Base-by-base conservation (phyloP, 495 filamentous ascomycete species). In the Talaromyces liani region DNA sequence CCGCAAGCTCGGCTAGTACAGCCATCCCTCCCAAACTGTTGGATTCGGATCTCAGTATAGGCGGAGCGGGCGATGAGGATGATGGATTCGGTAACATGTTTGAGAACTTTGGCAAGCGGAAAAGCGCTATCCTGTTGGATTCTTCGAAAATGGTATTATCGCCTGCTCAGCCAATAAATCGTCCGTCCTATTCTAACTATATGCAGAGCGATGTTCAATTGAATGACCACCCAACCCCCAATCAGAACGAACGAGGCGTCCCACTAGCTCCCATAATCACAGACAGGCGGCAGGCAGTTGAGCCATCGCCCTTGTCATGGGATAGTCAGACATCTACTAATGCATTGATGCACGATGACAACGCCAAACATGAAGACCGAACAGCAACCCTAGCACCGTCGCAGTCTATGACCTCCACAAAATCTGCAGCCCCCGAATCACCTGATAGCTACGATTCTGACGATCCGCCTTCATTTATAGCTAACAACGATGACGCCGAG, bases 51-150 rank as follows among this genome's bases (percentile, higher is more conserved):
- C 79, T 90, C 49, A 77, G 80, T 55, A 66, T 84, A 47, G 72
- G 69, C 14, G 64, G 69, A 24, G 10, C 22, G n/a, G 53, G 24
- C 4, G 73, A 72, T 77, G 65, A 84, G 73, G 77, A 78, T 80
- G 84, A 85, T 57, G 86, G 87, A 62, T 91, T 91, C 69, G 80
- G 83, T 12, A 86, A 81, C 65, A 87, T 91, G 84, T 84, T 91
- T 62, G 80, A 87, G 27, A 78, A 77, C 57, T 74, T 85, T 55
- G 82, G 75, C 14, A 89, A 89, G 68, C 79, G 79, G 60, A 77
- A 82, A 22, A 85, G 81, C 62, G 62, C 68, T 10, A 41, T 61
- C 16, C 25, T 67, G 41, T 66, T 70, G 60, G 69, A 72, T 2
- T 57, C 69, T 31, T 69, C 75, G 25, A 63, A 65, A 62, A 45